These are phyloP conservation scores for Pancytospora philotis DNA, from an alignment of 371 early-diverging fungal species.

Conservation along the genomic window DNA sequence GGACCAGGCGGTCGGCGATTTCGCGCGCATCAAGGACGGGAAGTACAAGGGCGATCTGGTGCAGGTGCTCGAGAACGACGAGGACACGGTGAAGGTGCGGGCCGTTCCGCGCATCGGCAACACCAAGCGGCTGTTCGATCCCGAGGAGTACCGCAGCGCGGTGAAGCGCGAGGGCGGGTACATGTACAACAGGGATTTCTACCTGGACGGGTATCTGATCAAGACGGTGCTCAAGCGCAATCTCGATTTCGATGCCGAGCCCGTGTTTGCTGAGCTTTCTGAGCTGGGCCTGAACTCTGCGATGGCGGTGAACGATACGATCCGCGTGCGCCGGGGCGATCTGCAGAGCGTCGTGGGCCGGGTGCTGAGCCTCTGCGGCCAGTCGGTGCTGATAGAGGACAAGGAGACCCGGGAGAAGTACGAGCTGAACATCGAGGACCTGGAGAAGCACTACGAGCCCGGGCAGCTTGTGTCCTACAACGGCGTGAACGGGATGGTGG, in stretches of 20 bases:
- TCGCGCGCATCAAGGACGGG: conserved; percentile 83
- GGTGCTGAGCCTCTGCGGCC: conserved; percentile 65
- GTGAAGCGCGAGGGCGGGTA: conserved; percentile 63
- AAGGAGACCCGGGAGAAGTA: conserved; percentile 58
- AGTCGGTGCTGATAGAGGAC: conserved; percentile 61
- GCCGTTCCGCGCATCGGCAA: conserved; percentile 73
- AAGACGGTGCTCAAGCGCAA: conserved; percentile 70
- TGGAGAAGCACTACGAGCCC: conserved; percentile 70
- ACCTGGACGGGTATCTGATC: conserved; percentile 74
- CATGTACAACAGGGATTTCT: conserved; percentile 68
- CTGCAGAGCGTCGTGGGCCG: conserved; percentile 70
- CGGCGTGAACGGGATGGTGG: conserved; percentile 66
- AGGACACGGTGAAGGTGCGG: conserved; percentile 65
- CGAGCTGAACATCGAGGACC: conserved; percentile 57
- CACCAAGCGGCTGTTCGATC: conserved; percentile 49
- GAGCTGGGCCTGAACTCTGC: conserved; percentile 62
- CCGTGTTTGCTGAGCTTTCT: conserved; percentile 71
- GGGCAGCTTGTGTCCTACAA: conserved; percentile 65
- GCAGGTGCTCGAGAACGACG: conserved; percentile 62
- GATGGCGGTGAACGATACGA: conserved; percentile 72
- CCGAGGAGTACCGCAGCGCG: conserved; percentile 42
- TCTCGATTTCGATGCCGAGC: conserved; percentile 69
- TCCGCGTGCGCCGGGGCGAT: conserved; percentile 76
- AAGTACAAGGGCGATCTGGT: conserved; percentile 85
- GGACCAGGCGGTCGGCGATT: conserved; percentile 68